phyloP scores from a whole-genome alignment of 139 green algal genomes.

The Pleodorina starrii region DNA sequence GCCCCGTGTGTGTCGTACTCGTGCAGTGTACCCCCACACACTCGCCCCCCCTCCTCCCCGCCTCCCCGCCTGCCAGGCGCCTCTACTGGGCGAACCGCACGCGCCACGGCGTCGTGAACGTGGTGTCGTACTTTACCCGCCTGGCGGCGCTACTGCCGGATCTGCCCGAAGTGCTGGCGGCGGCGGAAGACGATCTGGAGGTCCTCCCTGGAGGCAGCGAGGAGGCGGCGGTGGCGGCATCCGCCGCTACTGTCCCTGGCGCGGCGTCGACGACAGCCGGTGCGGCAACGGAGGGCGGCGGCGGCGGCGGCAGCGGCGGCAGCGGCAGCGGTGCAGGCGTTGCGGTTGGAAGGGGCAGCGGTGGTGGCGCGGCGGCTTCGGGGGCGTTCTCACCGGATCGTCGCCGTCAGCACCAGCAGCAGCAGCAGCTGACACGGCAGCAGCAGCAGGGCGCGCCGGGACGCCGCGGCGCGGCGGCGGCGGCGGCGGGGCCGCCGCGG shows the following conservation, averaged over 20 bases:
- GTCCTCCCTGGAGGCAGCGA: neutral
- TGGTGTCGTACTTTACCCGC: constrained; percentile 20
- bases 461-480: neutral
- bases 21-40: too few species aligned
- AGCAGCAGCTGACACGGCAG: too few species aligned
- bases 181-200: neutral
- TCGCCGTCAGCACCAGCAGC: neutral
- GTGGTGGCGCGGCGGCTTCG: too few species aligned
- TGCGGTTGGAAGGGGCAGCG: neutral
- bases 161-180: constrained; percentile 15
- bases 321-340: neutral
- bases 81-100: constrained; percentile 40
- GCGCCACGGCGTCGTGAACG: constrained; percentile 27
- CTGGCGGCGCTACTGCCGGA: constrained; percentile 10
- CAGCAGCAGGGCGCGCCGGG: neutral
- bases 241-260: too few species aligned
- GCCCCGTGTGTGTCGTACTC: too few species aligned
- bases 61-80: neutral
- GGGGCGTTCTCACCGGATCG: too few species aligned
- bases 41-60: too few species aligned
- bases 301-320: neutral
- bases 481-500: neutral
- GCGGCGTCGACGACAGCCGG: too few species aligned
- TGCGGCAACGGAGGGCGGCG: neutral
- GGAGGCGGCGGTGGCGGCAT: neutral